These are phyloP conservation scores for Cicer pinnatifidum DNA, from an alignment of 306 rosid species.

Conservation along the genomic window DNA sequence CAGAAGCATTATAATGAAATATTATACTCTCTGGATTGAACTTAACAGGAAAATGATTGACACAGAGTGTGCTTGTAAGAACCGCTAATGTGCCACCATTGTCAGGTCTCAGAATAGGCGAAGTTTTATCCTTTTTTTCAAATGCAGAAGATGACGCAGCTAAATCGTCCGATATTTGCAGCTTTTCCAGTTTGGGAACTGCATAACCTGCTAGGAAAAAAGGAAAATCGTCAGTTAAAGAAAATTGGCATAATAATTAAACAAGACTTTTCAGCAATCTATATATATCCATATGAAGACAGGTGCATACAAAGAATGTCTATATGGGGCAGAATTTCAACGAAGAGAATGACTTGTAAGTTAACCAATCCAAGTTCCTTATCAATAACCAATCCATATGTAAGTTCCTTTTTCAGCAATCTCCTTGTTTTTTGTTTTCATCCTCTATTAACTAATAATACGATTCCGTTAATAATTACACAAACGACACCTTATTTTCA, in stretches of 20 bases:
- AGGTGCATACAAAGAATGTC: background rate
- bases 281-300: background rate
- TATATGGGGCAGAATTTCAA: background rate
- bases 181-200: constrained; percentile 39
- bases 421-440: background rate
- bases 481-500: background rate
- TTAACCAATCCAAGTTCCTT: background rate
- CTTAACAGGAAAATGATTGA: constrained; percentile 60
- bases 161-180: constrained; percentile 36
- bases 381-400: background rate
- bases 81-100: constrained; percentile 51
- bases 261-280: constrained; percentile 4
- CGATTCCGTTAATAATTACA: constrained; percentile 3
- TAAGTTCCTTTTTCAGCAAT: too few relatives aligned
- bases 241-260: constrained; percentile 21
- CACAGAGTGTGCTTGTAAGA: constrained; percentile 49
- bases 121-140: constrained; percentile 31
- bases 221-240: constrained; percentile 1
- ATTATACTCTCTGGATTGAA: constrained; percentile 54
- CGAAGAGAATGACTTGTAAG: background rate
- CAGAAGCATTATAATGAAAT: constrained; percentile 62
- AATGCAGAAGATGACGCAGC: background rate
- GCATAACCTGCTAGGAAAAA: constrained; percentile 39
- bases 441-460: background rate
- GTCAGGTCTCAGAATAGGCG: constrained; percentile 69